A percentile compares a stretch with the other conserved stretches of the same genome.
These are phyloP conservation scores for Backusella mclennaniae DNA, from an alignment of 192 early-diverging fungal genomes.

Conservation along the genomic window DNA sequence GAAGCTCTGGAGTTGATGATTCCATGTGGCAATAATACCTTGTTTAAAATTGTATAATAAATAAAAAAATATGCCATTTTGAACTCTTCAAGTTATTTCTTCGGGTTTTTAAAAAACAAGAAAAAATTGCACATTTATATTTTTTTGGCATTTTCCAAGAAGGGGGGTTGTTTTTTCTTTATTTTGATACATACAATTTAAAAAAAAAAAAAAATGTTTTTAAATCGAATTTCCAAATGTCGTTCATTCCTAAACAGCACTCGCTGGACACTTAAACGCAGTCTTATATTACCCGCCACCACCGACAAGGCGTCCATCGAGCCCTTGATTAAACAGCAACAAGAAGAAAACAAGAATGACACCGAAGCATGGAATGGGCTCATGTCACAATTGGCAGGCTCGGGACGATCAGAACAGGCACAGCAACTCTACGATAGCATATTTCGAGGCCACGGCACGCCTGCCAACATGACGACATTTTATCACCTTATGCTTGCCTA, in stretches of 20 bases:
- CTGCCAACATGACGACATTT: slow-evolving; percentile 10
- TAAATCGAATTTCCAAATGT: background rate
- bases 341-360: background rate
- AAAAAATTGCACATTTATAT: background rate
- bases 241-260: background rate
- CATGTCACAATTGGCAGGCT: background rate
- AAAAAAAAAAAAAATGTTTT: background rate
- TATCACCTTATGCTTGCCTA: slow-evolving; percentile 15
- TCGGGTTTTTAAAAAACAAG: background rate
- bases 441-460: background rate
- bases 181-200: background rate
- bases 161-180: background rate
- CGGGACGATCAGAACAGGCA: slow-evolving; percentile 8
- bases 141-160: background rate
- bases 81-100: background rate
- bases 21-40: background rate
- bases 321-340: background rate
- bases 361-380: background rate
- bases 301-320: background rate
- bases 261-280: background rate
- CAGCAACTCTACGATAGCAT: slow-evolving; percentile 9
- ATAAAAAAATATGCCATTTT: background rate
- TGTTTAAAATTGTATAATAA: background rate
- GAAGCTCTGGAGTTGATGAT: background rate
- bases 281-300: background rate